Evolutionary conservation across 1,284 basidiomycete species (phyloP).

Genomic region (Fomitiporia mediterranea): DNA sequence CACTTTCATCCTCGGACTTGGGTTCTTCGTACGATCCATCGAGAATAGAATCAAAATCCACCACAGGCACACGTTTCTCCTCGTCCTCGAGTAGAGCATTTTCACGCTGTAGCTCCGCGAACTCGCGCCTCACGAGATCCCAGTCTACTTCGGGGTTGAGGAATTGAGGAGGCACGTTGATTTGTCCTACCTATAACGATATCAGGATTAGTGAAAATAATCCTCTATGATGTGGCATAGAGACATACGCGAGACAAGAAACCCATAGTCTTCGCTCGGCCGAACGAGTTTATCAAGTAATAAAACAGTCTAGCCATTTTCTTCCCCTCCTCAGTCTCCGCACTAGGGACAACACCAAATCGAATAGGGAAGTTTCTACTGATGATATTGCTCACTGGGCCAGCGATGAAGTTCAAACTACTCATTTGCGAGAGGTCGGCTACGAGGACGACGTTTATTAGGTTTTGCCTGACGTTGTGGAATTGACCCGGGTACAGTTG

Average conservation of each 20-base stretch:
- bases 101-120: constrained; percentile 35
- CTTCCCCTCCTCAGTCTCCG: constrained; percentile 54
- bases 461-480: constrained; percentile 64
- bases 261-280: constrained; percentile 53
- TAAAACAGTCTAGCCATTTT: constrained; percentile 73
- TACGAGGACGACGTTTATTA: constrained; percentile 77
- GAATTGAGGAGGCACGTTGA: constrained; percentile 30
- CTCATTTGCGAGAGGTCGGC: constrained; percentile 69
- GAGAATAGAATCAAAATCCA: constrained; percentile 40
- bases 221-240: background rate
- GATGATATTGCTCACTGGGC: constrained; percentile 64
- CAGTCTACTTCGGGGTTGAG: constrained; percentile 40
- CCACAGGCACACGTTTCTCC: constrained; percentile 18
- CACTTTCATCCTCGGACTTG: background rate
- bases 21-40: constrained; percentile 26
- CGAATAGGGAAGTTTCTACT: constrained; percentile 69
- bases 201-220: background rate
- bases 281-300: constrained; percentile 61
- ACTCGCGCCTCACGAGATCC: constrained; percentile 39
- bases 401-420: constrained; percentile 58
- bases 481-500: constrained; percentile 74
- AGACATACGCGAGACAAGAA: constrained; percentile 54
- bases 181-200: constrained; percentile 33
- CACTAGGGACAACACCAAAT: constrained; percentile 78
- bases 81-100: constrained; percentile 27